phyloP scores from a whole-genome alignment of 805 yeast genomes.

The Saccharomycopsis olivae region DNA sequence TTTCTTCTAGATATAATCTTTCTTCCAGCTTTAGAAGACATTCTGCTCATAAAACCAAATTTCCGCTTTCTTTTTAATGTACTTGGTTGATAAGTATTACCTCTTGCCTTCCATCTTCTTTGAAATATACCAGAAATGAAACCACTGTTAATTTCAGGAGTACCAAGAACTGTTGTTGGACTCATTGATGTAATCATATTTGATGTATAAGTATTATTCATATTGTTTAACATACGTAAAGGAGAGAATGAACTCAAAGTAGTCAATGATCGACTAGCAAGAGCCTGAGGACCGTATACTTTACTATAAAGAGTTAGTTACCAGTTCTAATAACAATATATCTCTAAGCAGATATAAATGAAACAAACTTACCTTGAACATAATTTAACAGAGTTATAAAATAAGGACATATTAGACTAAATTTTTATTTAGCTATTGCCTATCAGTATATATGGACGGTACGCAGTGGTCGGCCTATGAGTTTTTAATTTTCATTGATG shows the following conservation, averaged over 20 bases:
- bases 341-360: too few species aligned
- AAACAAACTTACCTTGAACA: neutral
- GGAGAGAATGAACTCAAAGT: conserved; percentile 8
- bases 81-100: conserved; percentile 92
- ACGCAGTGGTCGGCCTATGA: too few species aligned
- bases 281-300: neutral
- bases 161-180: conserved; percentile 2
- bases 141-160: neutral
- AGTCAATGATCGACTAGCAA: conserved; percentile 1
- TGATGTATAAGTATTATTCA: neutral
- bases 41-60: conserved; percentile 80
- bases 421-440: too few species aligned
- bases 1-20: conserved; percentile 68
- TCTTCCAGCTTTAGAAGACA: conserved; percentile 64
- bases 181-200: neutral
- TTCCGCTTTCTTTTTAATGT: conserved; percentile 84
- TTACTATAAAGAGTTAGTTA: neutral
- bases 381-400: neutral
- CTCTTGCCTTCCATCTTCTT: conserved; percentile 76
- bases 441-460: too few species aligned
- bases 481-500: too few species aligned
- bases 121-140: conserved; percentile 29
- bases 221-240: neutral
- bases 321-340: too few species aligned
- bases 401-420: neutral